phyloP scores from a whole-genome alignment of 108 stramenopile species.

The Aurantiochytrium sp. region DNA sequence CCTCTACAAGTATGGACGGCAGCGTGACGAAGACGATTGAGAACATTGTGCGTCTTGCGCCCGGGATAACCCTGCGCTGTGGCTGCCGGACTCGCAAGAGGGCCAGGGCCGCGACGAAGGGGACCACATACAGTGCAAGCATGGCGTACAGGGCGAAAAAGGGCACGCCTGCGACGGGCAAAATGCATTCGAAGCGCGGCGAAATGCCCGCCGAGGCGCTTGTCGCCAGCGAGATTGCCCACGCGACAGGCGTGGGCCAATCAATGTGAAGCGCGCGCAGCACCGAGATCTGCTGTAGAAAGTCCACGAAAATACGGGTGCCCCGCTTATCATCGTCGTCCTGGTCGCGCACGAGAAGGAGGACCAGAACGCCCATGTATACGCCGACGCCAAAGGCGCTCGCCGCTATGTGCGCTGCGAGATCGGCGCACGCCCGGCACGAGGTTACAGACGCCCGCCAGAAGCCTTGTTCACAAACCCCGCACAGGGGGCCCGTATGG shows the following conservation, averaged over 20 bases:
- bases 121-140: neutral
- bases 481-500: too few species aligned
- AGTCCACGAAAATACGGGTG: neutral
- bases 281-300: neutral
- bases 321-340: too few species aligned
- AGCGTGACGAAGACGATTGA: too few species aligned
- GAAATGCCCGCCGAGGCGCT: neutral
- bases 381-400: neutral
- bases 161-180: neutral
- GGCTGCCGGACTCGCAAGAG: too few species aligned
- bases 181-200: neutral
- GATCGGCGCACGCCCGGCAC: too few species aligned
- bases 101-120: neutral
- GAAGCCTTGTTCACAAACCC: too few species aligned
- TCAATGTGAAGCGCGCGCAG: neutral
- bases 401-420: too few species aligned
- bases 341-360: neutral
- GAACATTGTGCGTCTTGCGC: neutral
- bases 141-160: neutral
- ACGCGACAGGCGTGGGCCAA: too few species aligned
- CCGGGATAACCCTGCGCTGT: neutral
- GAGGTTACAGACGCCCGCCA: too few species aligned
- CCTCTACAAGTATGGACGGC: neutral
- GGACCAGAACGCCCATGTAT: neutral
- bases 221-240: neutral